phyloP scores from a whole-genome alignment of 108 stramenopile species.

The Nitzschia putrida region DNA sequence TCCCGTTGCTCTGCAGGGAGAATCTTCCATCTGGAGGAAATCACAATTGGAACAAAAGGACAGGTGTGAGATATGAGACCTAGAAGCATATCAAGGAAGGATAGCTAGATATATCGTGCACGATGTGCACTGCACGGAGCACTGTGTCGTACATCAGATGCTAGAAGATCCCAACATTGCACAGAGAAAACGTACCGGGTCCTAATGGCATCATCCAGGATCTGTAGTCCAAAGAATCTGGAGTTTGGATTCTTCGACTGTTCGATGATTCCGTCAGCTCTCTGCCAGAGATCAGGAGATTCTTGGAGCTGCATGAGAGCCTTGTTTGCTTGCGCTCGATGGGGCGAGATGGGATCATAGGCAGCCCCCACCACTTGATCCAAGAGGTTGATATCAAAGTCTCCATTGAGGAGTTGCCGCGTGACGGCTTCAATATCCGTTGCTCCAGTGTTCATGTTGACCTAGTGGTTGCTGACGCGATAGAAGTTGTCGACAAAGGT shows the following conservation, averaged over 20 bases:
- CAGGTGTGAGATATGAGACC: background rate
- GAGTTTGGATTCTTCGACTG: slow-evolving; percentile 76
- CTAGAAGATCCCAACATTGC: no score
- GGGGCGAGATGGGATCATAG: slow-evolving; percentile 79
- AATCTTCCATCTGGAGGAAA: slow-evolving; percentile 79
- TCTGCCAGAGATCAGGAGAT: slow-evolving; percentile 75
- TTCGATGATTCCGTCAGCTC: slow-evolving; percentile 89
- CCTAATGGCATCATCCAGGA: slow-evolving; percentile 87
- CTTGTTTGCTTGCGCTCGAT: slow-evolving; percentile 83
- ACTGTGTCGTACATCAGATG: no score
- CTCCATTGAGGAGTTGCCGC: slow-evolving; percentile 37
- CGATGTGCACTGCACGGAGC: background rate
- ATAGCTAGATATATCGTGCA: background rate
- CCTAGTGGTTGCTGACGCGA: background rate
- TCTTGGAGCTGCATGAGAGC: slow-evolving; percentile 91
- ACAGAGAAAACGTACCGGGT: slow-evolving; percentile 59
- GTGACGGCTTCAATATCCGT: slow-evolving; percentile 26
- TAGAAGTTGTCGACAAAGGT: no score
- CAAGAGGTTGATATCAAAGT: slow-evolving; percentile 83
- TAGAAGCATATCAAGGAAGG: background rate
- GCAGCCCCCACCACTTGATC: slow-evolving; percentile 82
- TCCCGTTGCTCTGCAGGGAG: slow-evolving; percentile 89
- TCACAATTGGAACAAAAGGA: background rate
- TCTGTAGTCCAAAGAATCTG: slow-evolving; percentile 86
- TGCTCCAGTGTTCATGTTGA: slow-evolving; percentile 1